Evolutionary conservation across 2,329 filamentous ascomycete genomes (phyloP).

Genomic region (Trichophyton simii): DNA sequence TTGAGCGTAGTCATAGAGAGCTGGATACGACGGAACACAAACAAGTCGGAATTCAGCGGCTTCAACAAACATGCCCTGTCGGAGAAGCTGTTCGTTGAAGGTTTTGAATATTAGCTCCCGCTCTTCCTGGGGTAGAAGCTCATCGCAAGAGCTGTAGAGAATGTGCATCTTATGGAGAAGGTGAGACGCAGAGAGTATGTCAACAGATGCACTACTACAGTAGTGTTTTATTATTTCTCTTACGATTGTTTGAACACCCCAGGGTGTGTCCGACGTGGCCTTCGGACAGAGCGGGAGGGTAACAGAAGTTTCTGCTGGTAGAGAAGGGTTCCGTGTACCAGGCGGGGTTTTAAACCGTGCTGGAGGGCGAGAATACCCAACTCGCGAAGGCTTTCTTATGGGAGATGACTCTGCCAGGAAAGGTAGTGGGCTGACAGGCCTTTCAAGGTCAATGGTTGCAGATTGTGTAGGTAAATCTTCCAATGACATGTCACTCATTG

Average conservation of each 20-base stretch:
- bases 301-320: conserved; percentile 5
- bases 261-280: conserved; percentile 24
- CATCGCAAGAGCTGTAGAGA: conserved; percentile 27
- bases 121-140: conserved; percentile 33
- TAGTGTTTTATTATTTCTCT: conserved; percentile 31
- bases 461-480: conserved; percentile 18
- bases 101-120: conserved; percentile 43
- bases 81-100: conserved; percentile 45
- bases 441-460: conserved; percentile 31
- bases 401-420: conserved; percentile 25
- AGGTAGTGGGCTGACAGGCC: conserved; percentile 28
- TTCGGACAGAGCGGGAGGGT: conserved; percentile 24
- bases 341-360: not conserved
- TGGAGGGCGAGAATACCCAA: not conserved
- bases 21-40: conserved; percentile 43
- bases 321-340: not conserved
- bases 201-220: conserved; percentile 26
- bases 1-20: conserved; percentile 45
- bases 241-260: conserved; percentile 28
- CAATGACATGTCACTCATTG: conserved; percentile 15
- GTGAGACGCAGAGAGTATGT: conserved; percentile 31
- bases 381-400: not conserved
- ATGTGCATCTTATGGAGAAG: conserved; percentile 30
- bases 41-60: conserved; percentile 46
- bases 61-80: conserved; percentile 32